Conservation (phyloP, 1,284 basidiomycete genomes). For the Porodaedalea pini region DNA sequence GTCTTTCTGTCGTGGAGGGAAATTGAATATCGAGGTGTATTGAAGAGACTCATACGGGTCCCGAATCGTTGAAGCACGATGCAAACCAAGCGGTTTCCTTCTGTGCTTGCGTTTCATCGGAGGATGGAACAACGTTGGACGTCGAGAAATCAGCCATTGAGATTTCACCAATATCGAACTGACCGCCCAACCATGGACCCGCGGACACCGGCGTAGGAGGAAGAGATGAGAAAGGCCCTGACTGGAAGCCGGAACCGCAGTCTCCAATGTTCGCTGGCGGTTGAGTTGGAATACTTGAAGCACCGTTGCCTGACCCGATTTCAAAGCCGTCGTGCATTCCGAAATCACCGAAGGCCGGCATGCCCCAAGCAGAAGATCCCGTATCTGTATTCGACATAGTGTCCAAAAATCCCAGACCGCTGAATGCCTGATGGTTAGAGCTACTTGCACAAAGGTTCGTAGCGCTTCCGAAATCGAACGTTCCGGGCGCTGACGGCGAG, state of each 20-base stretch:
- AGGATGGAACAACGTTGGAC: neutral
- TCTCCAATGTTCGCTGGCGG: conserved; percentile 1
- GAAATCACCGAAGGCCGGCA: neutral
- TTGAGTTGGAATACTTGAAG: neutral
- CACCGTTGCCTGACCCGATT: neutral
- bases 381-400: conserved; percentile 4
- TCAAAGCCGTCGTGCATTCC: neutral
- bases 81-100: neutral
- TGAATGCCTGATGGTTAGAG: neutral
- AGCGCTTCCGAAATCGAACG: neutral
- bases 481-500: neutral
- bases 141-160: neutral
- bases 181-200: conserved; percentile 6
- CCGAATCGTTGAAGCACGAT: neutral
- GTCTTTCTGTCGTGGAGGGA: neutral
- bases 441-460: conserved; percentile 15
- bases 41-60: neutral
- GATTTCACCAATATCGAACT: neutral
- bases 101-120: neutral
- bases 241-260: neutral
- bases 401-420: conserved; percentile 5
- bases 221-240: neutral
- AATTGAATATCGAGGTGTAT: neutral
- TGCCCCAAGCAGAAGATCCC: neutral
- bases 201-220: conserved; percentile 10